Evolutionary conservation across 2,329 filamentous ascomycete genomes (phyloP).

Genomic region (Cladosporium sp.): DNA sequence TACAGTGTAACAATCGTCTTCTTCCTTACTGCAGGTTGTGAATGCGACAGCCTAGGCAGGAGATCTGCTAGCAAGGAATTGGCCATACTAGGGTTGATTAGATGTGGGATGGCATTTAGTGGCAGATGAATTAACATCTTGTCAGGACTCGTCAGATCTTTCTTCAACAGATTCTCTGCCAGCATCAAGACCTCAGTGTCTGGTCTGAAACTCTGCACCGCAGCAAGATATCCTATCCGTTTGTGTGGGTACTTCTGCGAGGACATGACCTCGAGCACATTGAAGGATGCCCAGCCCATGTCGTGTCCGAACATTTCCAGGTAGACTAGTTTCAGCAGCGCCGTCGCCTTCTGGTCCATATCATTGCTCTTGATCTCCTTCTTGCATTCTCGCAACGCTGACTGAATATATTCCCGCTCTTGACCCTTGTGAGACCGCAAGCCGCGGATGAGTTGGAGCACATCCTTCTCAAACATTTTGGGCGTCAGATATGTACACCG

Average conservation of each 20-base stretch:
- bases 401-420: slow-evolving; percentile 92
- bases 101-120: slow-evolving; percentile 84
- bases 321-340: slow-evolving; percentile 91
- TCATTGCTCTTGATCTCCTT: slow-evolving; percentile 88
- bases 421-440: slow-evolving; percentile 92
- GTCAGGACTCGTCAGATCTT: slow-evolving; percentile 73
- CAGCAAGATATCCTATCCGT: slow-evolving; percentile 87
- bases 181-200: slow-evolving; percentile 98
- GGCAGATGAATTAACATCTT: slow-evolving; percentile 79
- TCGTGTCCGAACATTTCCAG: slow-evolving; percentile 99
- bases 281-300: slow-evolving; percentile 99
- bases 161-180: slow-evolving; percentile 93
- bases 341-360: slow-evolving; percentile 96
- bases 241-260: slow-evolving; percentile 93
- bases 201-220: slow-evolving; percentile 90
- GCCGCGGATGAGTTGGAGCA: slow-evolving; percentile 97
- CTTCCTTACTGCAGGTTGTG: slow-evolving; percentile 79
- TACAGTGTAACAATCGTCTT: slow-evolving; percentile 96
- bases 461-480: slow-evolving; percentile 93
- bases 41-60: slow-evolving; percentile 80
- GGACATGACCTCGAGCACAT: slow-evolving; percentile 98
- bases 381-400: slow-evolving; percentile 91
- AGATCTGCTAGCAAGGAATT: slow-evolving; percentile 85
- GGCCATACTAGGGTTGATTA: slow-evolving; percentile 88
- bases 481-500: neutral